phyloP scores from a whole-genome alignment of 805 yeast genomes.

The Cephaloascus albidus region DNA sequence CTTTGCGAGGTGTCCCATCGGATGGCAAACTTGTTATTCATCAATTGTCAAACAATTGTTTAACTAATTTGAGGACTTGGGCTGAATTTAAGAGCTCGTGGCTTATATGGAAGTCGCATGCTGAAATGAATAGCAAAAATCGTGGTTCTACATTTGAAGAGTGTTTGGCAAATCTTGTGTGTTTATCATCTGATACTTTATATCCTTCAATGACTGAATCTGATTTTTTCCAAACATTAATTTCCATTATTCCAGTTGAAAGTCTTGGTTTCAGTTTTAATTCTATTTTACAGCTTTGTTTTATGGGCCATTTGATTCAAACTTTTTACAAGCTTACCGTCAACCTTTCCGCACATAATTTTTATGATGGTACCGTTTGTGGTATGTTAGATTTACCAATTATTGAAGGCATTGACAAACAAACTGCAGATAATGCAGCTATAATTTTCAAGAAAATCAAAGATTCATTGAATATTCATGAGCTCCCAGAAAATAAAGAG shows the following conservation, averaged over 20 bases:
- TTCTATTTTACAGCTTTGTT: constrained; percentile 38
- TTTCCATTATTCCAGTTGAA: constrained; percentile 39
- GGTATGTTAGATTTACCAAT: constrained; percentile 8
- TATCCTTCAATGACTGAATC: constrained; percentile 23
- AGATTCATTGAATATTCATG: neutral
- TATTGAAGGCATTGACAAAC: constrained; percentile 12
- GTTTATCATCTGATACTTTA: constrained; percentile 21
- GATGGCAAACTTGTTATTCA: constrained; percentile 35
- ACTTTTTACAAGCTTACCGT: constrained; percentile 10
- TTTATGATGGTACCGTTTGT: neutral
- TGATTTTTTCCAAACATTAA: constrained; percentile 47
- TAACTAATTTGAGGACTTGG: constrained; percentile 47
- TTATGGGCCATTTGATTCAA: constrained; percentile 44
- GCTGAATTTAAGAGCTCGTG: constrained; percentile 25
- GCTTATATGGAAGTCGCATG: constrained; percentile 2
- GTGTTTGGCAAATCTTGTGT: constrained; percentile 19
- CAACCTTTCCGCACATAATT: neutral
- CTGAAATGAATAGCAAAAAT: neutral
- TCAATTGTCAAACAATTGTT: constrained; percentile 52
- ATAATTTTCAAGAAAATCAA: constrained; percentile 14
- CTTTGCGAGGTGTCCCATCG: constrained; percentile 43
- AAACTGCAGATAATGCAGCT: constrained; percentile 11
- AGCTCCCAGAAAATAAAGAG: constrained; percentile 3
- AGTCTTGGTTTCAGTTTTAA: constrained; percentile 35
- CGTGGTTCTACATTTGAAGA: constrained; percentile 9